Conservation (phyloP, 306 rosid species). For the Crotalaria pallida region DNA sequence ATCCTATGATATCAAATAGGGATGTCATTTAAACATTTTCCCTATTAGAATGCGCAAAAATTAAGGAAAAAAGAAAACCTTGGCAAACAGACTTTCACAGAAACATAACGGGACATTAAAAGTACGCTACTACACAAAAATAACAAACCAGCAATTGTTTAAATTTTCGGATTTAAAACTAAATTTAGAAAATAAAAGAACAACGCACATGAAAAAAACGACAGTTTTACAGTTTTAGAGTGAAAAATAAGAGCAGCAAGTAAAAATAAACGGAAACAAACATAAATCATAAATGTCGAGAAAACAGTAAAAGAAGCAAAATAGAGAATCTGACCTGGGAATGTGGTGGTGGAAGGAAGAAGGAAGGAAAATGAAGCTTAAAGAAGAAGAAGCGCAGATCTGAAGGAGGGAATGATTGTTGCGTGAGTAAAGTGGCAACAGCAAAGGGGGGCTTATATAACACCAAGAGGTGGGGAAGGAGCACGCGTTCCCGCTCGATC, state of each 20-base stretch:
- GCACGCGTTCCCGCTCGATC: constrained; percentile 38
- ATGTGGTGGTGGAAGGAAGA: neutral
- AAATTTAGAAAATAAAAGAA: neutral
- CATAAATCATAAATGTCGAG: neutral
- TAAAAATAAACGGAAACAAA: neutral
- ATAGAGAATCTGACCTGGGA: constrained; percentile 33
- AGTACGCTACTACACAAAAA: neutral
- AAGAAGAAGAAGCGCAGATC: constrained; percentile 32
- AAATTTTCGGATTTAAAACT: neutral
- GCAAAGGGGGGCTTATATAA: constrained; percentile 20
- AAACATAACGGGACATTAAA: neutral
- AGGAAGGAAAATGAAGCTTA: neutral
- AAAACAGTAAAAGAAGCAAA: neutral
- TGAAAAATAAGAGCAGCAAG: neutral
- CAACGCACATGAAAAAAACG: no score
- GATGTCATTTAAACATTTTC: no score
- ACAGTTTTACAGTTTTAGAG: no score
- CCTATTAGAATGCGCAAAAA: neutral
- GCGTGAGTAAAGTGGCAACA: constrained; percentile 15
- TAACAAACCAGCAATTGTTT: neutral
- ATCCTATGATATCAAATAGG: no score
- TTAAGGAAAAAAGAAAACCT: neutral
- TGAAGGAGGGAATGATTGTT: constrained; percentile 20
- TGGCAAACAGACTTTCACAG: neutral
- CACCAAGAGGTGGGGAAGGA: constrained; percentile 28